Conservation (phyloP, 441 rosid species). For the Euphorbia schlechtendalii region DNA sequence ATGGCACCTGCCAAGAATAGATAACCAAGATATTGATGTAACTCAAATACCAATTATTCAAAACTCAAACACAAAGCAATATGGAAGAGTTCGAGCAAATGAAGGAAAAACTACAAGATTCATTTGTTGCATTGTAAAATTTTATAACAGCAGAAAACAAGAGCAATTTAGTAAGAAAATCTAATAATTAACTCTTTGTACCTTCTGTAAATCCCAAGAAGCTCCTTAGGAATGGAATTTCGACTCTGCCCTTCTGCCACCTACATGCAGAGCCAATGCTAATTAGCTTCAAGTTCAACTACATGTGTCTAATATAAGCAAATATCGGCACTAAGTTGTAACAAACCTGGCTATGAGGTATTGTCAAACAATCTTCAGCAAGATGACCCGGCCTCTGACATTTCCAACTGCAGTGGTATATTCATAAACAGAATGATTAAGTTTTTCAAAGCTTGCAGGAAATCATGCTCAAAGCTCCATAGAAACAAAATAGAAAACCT, state of each 20-base stretch:
- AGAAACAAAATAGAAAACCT: background rate
- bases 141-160: background rate
- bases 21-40: constrained; percentile 6
- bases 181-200: constrained; percentile 12
- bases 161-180: background rate
- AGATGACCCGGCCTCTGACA: constrained; percentile 72
- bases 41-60: background rate
- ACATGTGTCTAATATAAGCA: background rate
- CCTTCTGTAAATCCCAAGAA: constrained; percentile 58
- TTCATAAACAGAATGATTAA: constrained; percentile 5
- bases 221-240: constrained; percentile 43
- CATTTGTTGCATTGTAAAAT: background rate
- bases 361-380: constrained; percentile 54
- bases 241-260: constrained; percentile 23
- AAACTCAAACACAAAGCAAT: background rate
- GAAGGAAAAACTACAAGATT: background rate
- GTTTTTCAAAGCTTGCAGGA: background rate
- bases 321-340: constrained; percentile 1
- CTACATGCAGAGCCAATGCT: constrained; percentile 22
- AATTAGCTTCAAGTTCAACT: background rate
- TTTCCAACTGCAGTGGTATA: constrained; percentile 39
- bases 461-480: background rate
- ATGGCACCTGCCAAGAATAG: constrained; percentile 44
- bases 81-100: background rate
- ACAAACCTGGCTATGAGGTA: constrained; percentile 30